Percentiles rank a stretch among this genome's conserved stretches.
Evolutionary conservation across 305 asterid species (phyloP).

Genomic region (Fraxinus paxiana): DNA sequence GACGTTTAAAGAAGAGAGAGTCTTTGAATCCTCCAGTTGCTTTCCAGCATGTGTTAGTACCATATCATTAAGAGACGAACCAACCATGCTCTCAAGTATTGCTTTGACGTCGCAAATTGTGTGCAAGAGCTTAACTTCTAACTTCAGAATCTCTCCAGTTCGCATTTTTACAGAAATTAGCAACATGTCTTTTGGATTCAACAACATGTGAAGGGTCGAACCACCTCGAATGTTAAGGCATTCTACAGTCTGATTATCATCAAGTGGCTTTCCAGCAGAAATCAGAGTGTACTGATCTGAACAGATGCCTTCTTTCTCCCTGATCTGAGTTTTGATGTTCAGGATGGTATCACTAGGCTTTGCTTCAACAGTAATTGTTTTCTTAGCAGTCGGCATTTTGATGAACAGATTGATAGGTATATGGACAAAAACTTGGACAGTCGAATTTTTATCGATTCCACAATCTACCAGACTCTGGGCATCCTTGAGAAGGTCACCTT

Average conservation of each 20-base stretch:
- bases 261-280: slow-evolving; percentile 19
- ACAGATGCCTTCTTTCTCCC: slow-evolving; percentile 12
- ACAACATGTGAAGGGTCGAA: slow-evolving; percentile 27
- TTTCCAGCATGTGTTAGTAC: background rate
- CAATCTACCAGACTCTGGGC: slow-evolving; percentile 18
- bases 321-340: slow-evolving; percentile 19
- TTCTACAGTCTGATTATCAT: slow-evolving; percentile 19
- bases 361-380: slow-evolving; percentile 4
- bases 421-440: slow-evolving; percentile 11
- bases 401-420: slow-evolving; percentile 8
- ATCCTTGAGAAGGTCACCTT: slow-evolving; percentile 14
- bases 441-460: slow-evolving; percentile 16
- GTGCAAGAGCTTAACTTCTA: slow-evolving; percentile 18
- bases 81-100: slow-evolving; percentile 26
- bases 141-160: background rate
- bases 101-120: slow-evolving; percentile 23
- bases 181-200: slow-evolving; percentile 2
- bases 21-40: slow-evolving; percentile 18
- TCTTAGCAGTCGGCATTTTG: slow-evolving; percentile 9
- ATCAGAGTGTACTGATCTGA: background rate
- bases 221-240: slow-evolving; percentile 1
- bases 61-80: slow-evolving; percentile 11
- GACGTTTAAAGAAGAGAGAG: slow-evolving; percentile 11
- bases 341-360: slow-evolving; percentile 19
- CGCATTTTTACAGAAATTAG: slow-evolving; percentile 20